Base-by-base conservation (phyloP, 768 basidiomycete species). In the Ramaria sp. region DNA sequence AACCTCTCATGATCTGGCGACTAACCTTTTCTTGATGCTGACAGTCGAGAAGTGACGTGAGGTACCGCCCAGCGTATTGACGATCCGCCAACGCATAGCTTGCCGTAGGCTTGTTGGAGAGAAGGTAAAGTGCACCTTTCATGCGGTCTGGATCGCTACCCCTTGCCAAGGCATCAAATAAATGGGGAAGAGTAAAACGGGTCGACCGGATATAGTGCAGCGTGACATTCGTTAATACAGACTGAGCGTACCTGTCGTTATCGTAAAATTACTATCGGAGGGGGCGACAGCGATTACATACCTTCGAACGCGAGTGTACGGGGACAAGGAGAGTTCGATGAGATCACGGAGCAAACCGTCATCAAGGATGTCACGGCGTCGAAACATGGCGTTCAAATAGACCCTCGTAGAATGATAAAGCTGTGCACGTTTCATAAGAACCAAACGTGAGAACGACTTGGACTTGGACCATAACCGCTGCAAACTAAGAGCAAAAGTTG, bases 21-120 rank as follows among this genome's bases (percentile, higher is more conserved):
- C 60, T 25, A 60, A 83, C 88, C 77, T 92, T 92, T 64, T 91
- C 89, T 62, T 92, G 87, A 55, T 85, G 83, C 62, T 90, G 88
- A 58, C 84, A 86, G 59, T 82, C 80, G 10, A 90, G 69, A 53
- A 90, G 66, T 3, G 82, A 71, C 55, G 78, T 61, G 30, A 88
- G 69, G 60, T 85, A 86, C 42, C 71, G 71, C 5, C 70, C 73
- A 57, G 81, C 77, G 57, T 77, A 74, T 13, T 67, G 67, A 39
- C 76, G 74, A 66, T 87, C 85, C 32, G 28, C 30, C 28, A 52
- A 34, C 15, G 45, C n/a, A 56, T 28, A 49, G 16, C 36, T 57
- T 36, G 30, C 56, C n/a, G 48, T 45, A 22, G 43, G 60, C 76
- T 63, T 68, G 81, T 85, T 84, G 38, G 76, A 72, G 48, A 89